Percentiles rank a stretch among this genome's conserved stretches.
phyloP scores from a whole-genome alignment of 139 green algal genomes.

The Pseudopediastrum boryanum region DNA sequence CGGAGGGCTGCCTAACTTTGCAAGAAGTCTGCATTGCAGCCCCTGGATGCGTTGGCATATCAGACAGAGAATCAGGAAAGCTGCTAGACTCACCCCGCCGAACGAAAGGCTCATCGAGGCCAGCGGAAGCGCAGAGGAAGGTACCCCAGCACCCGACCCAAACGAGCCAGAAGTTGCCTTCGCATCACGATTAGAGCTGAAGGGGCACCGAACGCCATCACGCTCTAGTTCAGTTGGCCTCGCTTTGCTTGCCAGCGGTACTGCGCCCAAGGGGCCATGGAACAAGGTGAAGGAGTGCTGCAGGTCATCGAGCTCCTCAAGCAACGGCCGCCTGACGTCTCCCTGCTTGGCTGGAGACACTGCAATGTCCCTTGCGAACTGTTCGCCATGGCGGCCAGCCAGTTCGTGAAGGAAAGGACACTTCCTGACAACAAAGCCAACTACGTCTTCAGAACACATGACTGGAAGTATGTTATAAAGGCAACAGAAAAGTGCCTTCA shows the following conservation, averaged over 20 bases:
- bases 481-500: too few species aligned
- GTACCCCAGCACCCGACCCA: neutral
- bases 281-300: conserved; percentile 60
- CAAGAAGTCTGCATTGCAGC: too few species aligned
- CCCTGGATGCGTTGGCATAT: too few species aligned
- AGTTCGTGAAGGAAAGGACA: conserved; percentile 37
- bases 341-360: neutral
- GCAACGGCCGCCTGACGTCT: neutral
- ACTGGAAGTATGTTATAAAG: too few species aligned
- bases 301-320: neutral
- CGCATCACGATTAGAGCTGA: neutral
- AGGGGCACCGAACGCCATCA: neutral
- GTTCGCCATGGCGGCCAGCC: conserved; percentile 12
- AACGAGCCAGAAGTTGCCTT: neutral
- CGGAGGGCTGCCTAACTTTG: too few species aligned
- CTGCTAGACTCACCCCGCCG: conserved; percentile 34
- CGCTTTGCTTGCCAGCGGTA: conserved; percentile 45
- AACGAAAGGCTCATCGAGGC: conserved; percentile 36
- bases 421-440: neutral
- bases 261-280: conserved; percentile 56
- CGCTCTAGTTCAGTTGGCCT: too few species aligned
- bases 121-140: conserved; percentile 18
- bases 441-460: too few species aligned
- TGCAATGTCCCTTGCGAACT: conserved; percentile 32
- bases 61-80: neutral